Evolutionary conservation across 1,284 basidiomycete species (phyloP), one percentile per base, ranked within the genome.

Genomic region (Gomphus sp.): DNA sequence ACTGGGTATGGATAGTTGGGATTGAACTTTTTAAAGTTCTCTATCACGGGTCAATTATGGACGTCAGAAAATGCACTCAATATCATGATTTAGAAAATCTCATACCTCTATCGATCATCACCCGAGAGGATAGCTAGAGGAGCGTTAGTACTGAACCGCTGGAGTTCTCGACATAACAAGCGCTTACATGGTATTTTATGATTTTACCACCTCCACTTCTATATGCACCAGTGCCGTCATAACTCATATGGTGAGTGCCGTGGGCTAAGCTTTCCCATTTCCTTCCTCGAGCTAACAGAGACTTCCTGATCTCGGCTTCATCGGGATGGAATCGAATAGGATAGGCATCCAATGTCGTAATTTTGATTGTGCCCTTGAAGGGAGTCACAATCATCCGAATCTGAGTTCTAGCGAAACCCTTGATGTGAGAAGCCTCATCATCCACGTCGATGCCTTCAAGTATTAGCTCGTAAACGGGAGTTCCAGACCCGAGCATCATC

Each of bases 41-140:
- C 44, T 45, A 25, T 11, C 44, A 16, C 4, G 69, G 73, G 73
- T 56, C 52, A 34, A 56, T 25, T 22, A 9, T 4, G 12, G 18
- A 57, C 34, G n/a, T 54, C n/a, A 25, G 14, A 25, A 62, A 37
- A 25, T 39, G 4, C 36, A 39, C n/a, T 39, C n/a, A 3, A 43
- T 45, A 41, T 34, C 33, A 56, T 33, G 28, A 28, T 18, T 49
- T 31, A 2, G 36, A n/a, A 51, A 44, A 31, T 16, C 39, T 9
- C n/a, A 16, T 62, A 78, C 78, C 74, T 65, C 78, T 67, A 63
- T 84, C 81, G 45, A 84, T 68, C 78, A 85, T 83, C 53, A 82
- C 74, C 14, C 81, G 56, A 10, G 65, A 65, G 18, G 64, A 60
- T 18, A 63, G 49, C 60, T 63, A 48, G 22, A 5, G 22, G 31